Evolutionary conservation across 305 asterid genomes (phyloP).

Genomic region (Solanum hybrid): DNA sequence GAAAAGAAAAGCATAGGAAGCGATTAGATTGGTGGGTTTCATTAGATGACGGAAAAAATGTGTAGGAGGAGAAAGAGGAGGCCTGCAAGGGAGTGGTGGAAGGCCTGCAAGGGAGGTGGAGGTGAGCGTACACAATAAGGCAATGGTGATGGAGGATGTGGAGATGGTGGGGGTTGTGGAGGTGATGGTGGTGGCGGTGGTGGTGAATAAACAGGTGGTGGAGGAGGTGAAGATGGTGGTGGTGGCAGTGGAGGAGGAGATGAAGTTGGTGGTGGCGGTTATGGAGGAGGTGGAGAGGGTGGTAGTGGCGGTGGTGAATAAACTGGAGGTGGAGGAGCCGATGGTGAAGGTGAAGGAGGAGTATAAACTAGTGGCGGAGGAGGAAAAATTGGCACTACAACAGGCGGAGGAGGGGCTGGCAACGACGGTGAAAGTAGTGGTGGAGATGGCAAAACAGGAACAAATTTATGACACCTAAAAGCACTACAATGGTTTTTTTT

Average conservation of each 20-base stretch:
- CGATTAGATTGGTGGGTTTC: too few species aligned
- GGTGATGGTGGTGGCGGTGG: background rate
- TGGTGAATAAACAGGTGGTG: too few species aligned
- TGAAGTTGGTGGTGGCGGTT: too few species aligned
- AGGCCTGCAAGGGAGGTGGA: background rate
- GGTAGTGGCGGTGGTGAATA: conserved; percentile 19
- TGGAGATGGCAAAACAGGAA: conserved; percentile 18
- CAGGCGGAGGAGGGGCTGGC: background rate
- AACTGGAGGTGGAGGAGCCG: conserved; percentile 11
- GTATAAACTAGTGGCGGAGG: background rate
- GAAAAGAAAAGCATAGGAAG: too few species aligned
- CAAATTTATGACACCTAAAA: conserved; percentile 50
- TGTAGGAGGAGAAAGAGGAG: too few species aligned
- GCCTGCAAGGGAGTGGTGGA: too few species aligned
- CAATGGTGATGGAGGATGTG: conserved; percentile 20
- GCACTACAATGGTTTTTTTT: conserved; percentile 54
- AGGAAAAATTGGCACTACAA: too few species aligned
- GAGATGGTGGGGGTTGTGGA: background rate
- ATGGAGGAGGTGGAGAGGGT: background rate
- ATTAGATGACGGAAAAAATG: too few species aligned
- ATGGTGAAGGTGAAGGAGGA: conserved; percentile 23
- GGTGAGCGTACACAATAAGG: conserved; percentile 27
- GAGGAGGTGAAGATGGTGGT: too few species aligned
- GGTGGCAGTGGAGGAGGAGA: too few species aligned
- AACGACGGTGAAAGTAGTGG: conserved; percentile 10